A percentile compares a stretch with the other conserved stretches of the same genome.
Evolutionary conservation across 768 basidiomycete genomes (phyloP).

Genomic region (Psilocybe cyanescens): DNA sequence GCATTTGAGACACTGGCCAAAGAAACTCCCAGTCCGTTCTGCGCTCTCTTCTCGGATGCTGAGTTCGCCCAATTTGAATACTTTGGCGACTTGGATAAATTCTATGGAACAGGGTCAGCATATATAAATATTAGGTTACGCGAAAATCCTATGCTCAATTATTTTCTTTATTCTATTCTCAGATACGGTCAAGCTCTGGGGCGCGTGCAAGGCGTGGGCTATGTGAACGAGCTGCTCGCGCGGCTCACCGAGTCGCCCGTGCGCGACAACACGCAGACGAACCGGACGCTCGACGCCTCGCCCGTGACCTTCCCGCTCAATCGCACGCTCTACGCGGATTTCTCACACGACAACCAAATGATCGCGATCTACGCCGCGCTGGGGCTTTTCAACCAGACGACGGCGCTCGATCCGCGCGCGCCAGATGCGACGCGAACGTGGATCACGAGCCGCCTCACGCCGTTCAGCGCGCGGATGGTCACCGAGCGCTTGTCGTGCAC

Average conservation of each 20-base stretch:
- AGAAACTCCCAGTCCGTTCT: conserved; percentile 63
- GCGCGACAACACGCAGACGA: conserved; percentile 74
- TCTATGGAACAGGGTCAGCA: conserved; percentile 72
- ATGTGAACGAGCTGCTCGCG: conserved; percentile 87
- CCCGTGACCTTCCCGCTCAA: conserved; percentile 74
- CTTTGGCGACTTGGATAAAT: conserved; percentile 74
- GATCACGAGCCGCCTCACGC: conserved; percentile 63
- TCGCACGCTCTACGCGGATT: conserved; percentile 73
- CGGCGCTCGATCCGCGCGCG: conserved; percentile 34
- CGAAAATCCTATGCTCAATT: no score
- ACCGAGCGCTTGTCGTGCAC: conserved; percentile 68
- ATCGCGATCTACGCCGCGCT: conserved; percentile 71
- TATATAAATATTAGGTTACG: no score
- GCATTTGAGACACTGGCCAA: conserved; percentile 76
- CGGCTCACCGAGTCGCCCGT: conserved; percentile 71
- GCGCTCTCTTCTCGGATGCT: conserved; percentile 62
- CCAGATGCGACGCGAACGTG: conserved; percentile 47
- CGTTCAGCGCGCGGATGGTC: conserved; percentile 77
- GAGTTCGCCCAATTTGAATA: conserved; percentile 77
- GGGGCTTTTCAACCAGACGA: conserved; percentile 51
- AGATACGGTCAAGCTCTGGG: conserved; percentile 75
- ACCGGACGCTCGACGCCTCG: conserved; percentile 67
- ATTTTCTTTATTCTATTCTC: conserved; percentile 24
- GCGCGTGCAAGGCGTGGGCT: conserved; percentile 83
- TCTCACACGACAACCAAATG: conserved; percentile 88